Percentiles rank a stretch among this genome's conserved stretches.
Evolutionary conservation across 2,329 filamentous ascomycete species (phyloP).

Genomic region (Corniculantispora saksenae): DNA sequence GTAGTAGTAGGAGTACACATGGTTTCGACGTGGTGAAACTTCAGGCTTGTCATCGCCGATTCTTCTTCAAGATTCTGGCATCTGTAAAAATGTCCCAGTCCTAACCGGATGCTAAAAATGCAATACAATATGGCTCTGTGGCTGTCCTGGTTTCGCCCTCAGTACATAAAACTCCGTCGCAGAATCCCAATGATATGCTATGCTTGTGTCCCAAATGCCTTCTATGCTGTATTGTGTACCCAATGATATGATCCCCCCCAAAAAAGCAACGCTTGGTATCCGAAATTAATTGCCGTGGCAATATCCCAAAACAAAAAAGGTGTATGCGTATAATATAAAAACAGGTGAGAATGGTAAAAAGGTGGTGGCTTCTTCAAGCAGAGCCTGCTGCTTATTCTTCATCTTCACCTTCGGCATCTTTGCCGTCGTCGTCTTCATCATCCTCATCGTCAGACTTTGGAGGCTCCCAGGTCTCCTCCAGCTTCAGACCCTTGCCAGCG

Average conservation of each 20-base stretch:
- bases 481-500: conserved; percentile 72
- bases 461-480: conserved; percentile 79
- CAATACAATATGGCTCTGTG: background rate
- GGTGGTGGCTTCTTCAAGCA: conserved; percentile 12
- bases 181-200: conserved; percentile 11
- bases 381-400: conserved; percentile 41
- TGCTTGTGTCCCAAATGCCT: background rate
- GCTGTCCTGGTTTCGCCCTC: background rate
- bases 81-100: background rate
- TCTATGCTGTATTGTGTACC: conserved; percentile 7
- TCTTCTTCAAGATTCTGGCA: background rate
- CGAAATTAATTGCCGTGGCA: conserved; percentile 5
- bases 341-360: conserved; percentile 7
- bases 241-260: background rate
- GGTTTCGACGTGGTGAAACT: background rate
- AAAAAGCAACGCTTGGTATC: conserved; percentile 15
- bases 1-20: background rate
- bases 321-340: background rate
- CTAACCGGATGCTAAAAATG: background rate
- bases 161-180: conserved; percentile 4
- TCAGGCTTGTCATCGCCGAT: background rate
- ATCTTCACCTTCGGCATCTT: conserved; percentile 44
- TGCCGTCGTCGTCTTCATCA: conserved; percentile 51
- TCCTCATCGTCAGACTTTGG: conserved; percentile 64
- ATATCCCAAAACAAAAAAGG: no score